A percentile compares a stretch with the other conserved stretches of the same genome.
These are phyloP conservation scores for Vitis hybrid DNA, from an alignment of 177 flowering plant species.

Conservation along the genomic window DNA sequence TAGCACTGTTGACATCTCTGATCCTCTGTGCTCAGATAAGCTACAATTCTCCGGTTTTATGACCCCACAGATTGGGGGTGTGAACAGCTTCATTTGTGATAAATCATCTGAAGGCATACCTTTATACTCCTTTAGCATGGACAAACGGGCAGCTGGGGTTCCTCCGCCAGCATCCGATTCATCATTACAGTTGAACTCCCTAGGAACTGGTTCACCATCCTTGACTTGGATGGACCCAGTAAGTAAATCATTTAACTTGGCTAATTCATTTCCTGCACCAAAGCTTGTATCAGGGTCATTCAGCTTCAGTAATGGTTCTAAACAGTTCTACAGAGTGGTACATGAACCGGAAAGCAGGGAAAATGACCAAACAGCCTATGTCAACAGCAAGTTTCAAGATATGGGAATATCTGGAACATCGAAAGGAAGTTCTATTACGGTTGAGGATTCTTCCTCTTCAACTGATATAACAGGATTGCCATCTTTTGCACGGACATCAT, in stretches of 20 bases:
- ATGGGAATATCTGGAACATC: constrained; percentile 46
- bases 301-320: constrained; percentile 57
- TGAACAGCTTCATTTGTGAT: constrained; percentile 65
- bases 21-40: constrained; percentile 65
- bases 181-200: constrained; percentile 47
- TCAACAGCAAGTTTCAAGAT: constrained; percentile 64
- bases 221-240: constrained; percentile 76
- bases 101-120: constrained; percentile 89
- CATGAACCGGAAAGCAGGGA: constrained; percentile 81
- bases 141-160: constrained; percentile 48
- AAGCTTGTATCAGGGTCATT: constrained; percentile 87
- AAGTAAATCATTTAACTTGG: constrained; percentile 69
- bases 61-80: constrained; percentile 64
- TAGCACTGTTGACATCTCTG: constrained; percentile 44
- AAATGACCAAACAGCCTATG: constrained; percentile 51
- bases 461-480: constrained; percentile 49
- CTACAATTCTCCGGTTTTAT: constrained; percentile 83
- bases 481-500: constrained; percentile 54
- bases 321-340: constrained; percentile 78
- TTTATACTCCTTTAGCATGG: constrained; percentile 82
- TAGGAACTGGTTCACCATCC: constrained; percentile 66
- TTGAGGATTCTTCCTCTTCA: constrained; percentile 49
- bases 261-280: constrained; percentile 73
- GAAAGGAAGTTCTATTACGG: constrained; percentile 45
- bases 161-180: constrained; percentile 61